phyloP scores from a whole-genome alignment of 805 yeast genomes.

The Saccharomycopsis fibuligera region DNA sequence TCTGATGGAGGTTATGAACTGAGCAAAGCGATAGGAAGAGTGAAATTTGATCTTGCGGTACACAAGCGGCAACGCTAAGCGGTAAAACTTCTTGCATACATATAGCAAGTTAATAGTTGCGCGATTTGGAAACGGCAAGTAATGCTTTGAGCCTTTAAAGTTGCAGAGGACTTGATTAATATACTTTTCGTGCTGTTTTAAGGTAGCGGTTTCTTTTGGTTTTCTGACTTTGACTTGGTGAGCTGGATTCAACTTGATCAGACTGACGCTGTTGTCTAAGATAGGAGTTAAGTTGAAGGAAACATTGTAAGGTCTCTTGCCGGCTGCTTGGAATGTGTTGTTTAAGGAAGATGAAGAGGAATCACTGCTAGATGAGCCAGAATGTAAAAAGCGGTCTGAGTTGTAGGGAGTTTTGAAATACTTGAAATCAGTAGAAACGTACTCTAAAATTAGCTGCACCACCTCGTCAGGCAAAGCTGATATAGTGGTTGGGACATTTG shows the following conservation, averaged over 20 bases:
- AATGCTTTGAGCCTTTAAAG: conserved; percentile 14
- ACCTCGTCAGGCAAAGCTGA: conserved; percentile 18
- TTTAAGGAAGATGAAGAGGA: not conserved
- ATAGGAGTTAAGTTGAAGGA: conserved; percentile 5
- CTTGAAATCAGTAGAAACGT: conserved; percentile 8
- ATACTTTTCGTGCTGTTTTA: conserved; percentile 7
- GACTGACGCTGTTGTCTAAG: not conserved
- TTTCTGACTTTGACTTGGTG: conserved; percentile 1
- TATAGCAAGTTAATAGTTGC: conserved; percentile 41
- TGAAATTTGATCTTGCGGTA: conserved; percentile 51
- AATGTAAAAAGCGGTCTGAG: not conserved
- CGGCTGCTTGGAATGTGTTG: no score
- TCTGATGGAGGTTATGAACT: conserved; percentile 64
- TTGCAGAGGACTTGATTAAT: conserved; percentile 16
- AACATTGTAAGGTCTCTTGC: conserved; percentile 2
- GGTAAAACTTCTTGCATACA: conserved; percentile 45
- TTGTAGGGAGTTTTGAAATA: conserved; percentile 8
- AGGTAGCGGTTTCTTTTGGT: not conserved
- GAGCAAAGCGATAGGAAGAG: conserved; percentile 75
- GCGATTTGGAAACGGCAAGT: conserved; percentile 23
- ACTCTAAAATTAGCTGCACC: conserved; percentile 10
- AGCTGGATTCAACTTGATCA: not conserved
- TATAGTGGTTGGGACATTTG: not conserved
- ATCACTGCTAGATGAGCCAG: not conserved
- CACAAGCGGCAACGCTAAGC: conserved; percentile 45